Evolutionary conservation across 352 stramenopile genomes (phyloP).

Genomic region (Globisporangium uncinulatum): DNA sequence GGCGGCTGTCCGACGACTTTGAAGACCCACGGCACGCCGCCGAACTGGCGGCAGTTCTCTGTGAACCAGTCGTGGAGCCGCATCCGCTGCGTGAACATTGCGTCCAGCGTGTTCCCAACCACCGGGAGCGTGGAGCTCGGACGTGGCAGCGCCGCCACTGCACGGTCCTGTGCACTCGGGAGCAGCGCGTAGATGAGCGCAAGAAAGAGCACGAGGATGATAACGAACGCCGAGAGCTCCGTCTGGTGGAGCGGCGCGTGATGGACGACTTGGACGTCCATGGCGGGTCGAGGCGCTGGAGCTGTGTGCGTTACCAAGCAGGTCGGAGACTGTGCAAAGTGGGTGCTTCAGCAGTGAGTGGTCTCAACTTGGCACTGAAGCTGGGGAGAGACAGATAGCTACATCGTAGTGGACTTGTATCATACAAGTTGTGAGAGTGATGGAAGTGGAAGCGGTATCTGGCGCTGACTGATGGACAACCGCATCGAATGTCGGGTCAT

Average conservation of each 20-base stretch:
- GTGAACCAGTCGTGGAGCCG: slow-evolving; percentile 21
- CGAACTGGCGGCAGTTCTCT: slow-evolving; percentile 12
- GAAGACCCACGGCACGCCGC: slow-evolving; percentile 32
- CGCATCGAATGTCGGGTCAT: too few species aligned
- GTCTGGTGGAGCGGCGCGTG: not conserved
- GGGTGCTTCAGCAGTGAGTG: not conserved
- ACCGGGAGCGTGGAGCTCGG: slow-evolving; percentile 13
- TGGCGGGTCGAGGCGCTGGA: not conserved
- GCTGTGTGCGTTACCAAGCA: not conserved
- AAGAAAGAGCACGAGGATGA: not conserved
- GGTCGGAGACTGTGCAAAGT: not conserved
- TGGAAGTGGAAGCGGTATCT: too few species aligned
- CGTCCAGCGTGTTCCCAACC: slow-evolving; percentile 15
- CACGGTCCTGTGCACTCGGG: slow-evolving; percentile 3
- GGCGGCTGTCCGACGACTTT: slow-evolving; percentile 22
- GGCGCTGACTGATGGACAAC: too few species aligned
- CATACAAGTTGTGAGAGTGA: too few species aligned
- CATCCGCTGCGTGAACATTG: slow-evolving; percentile 6
- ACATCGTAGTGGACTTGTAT: too few species aligned
- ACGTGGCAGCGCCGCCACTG: slow-evolving; percentile 1
- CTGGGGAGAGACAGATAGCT: too few species aligned
- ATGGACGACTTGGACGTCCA: not conserved
- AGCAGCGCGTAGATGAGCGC: slow-evolving; percentile 1
- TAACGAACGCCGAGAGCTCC: not conserved
- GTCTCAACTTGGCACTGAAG: not conserved